Conservation (phyloP, 495 filamentous ascomycete species). For the Aspergillus sparsus region DNA sequence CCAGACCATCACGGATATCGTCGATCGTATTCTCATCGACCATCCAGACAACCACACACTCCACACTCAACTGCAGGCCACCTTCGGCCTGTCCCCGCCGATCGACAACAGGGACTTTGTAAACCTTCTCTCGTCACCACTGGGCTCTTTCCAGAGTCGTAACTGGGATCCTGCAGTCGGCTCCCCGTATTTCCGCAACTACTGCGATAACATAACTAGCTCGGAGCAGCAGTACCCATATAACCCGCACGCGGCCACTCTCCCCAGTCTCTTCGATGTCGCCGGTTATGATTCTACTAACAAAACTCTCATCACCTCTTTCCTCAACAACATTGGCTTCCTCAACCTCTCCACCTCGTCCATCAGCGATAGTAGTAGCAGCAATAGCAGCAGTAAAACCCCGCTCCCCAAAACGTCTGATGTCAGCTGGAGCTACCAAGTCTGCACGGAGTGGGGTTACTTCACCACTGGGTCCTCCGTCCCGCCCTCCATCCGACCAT, state of each 20-base stretch:
- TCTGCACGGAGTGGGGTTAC: constrained; percentile 63
- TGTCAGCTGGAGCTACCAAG: constrained; percentile 64
- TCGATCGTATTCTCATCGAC: constrained; percentile 66
- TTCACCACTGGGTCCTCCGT: constrained; percentile 65
- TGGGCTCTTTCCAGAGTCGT: constrained; percentile 58
- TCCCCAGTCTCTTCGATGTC: constrained; percentile 50
- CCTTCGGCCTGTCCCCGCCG: constrained; percentile 60
- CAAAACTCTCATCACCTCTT: constrained; percentile 48
- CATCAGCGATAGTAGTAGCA: neutral
- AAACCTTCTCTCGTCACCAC: constrained; percentile 48
- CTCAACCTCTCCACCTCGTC: constrained; percentile 46
- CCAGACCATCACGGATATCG: constrained; percentile 58
- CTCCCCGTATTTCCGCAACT: constrained; percentile 53
- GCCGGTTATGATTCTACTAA: constrained; percentile 58
- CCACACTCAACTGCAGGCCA: constrained; percentile 55
- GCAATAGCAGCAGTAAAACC: neutral
- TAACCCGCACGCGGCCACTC: constrained; percentile 33
- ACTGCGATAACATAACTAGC: constrained; percentile 60
- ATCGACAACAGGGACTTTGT: constrained; percentile 65
- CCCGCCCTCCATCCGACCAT: constrained; percentile 55
- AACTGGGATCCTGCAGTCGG: constrained; percentile 72
- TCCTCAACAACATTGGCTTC: constrained; percentile 69
- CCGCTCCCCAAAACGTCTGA: constrained; percentile 37
- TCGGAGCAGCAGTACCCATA: constrained; percentile 46
- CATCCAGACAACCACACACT: constrained; percentile 42